Conservation (phyloP, 1,284 basidiomycete species). For the Trichosporon inkin region DNA sequence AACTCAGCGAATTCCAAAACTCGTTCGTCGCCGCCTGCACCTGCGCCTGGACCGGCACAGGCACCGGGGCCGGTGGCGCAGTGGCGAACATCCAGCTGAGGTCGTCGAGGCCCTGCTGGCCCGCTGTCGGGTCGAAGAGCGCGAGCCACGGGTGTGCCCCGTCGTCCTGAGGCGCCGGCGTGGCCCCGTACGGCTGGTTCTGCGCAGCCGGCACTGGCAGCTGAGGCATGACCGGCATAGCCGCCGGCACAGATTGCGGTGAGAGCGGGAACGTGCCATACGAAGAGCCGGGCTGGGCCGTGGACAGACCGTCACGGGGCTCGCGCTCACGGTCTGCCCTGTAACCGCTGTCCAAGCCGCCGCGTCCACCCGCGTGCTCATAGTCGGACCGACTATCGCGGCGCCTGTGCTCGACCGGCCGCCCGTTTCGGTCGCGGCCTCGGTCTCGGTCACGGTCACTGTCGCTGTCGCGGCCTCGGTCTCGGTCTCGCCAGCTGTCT, state of each 20-base stretch:
- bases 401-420: too few relatives aligned
- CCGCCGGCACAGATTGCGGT: too few relatives aligned
- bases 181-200: too few relatives aligned
- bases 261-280: too few relatives aligned
- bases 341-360: too few relatives aligned
- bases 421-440: neutral
- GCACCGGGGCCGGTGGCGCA: neutral
- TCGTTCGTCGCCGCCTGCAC: neutral
- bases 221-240: too few relatives aligned
- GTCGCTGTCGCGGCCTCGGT: neutral
- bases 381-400: too few relatives aligned
- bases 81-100: neutral
- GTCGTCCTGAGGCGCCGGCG: neutral
- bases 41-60: neutral
- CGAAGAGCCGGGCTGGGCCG: too few relatives aligned
- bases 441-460: neutral
- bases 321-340: too few relatives aligned
- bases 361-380: too few relatives aligned
- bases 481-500: neutral
- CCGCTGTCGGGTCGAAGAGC: conserved; percentile 6
- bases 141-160: conserved; percentile 7
- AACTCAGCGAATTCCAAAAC: neutral
- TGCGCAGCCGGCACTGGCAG: too few relatives aligned
- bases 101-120: conserved; percentile 1
- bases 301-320: too few relatives aligned